Percentiles rank a stretch among this genome's conserved stretches.
Conservation (phyloP, 768 basidiomycete genomes). For the Tulasnella sp. region DNA sequence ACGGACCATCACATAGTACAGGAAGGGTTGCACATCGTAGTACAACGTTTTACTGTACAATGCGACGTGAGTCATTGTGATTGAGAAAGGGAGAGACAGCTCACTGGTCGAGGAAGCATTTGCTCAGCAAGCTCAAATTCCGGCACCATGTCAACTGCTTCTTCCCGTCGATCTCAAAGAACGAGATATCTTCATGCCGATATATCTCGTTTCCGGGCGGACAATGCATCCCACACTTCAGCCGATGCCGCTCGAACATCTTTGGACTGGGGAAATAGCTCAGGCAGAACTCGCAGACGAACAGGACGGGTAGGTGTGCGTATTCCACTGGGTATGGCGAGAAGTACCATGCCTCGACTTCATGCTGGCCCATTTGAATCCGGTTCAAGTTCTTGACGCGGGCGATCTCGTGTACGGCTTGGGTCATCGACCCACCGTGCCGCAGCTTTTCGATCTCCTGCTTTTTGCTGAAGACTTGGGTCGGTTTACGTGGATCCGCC, state of each 20-base stretch:
- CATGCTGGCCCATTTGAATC: conserved; percentile 89
- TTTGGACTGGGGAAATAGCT: conserved; percentile 82
- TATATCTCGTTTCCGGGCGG: conserved; percentile 99
- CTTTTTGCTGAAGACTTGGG: conserved; percentile 78
- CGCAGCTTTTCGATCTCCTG: conserved; percentile 98
- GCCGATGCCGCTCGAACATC: conserved; percentile 85
- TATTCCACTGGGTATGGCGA: conserved; percentile 98
- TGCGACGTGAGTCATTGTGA: background rate
- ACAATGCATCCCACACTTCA: conserved; percentile 79
- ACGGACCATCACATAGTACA: conserved; percentile 97
- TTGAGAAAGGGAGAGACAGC: conserved; percentile 26
- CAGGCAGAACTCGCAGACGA: conserved; percentile 98
- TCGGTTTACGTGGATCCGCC: conserved; percentile 36
- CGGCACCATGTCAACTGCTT: conserved; percentile 93
- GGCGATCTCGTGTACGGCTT: conserved; percentile 93
- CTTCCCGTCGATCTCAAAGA: conserved; percentile 97
- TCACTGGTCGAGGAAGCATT: conserved; percentile 97
- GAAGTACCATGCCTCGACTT: conserved; percentile 99
- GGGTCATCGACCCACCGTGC: conserved; percentile 97
- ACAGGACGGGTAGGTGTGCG: conserved; percentile 86
- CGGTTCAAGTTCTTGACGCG: conserved; percentile 97
- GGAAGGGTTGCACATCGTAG: conserved; percentile 98
- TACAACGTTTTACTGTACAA: conserved; percentile 81
- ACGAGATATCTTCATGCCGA: conserved; percentile 90
- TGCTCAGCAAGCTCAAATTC: conserved; percentile 90